Conservation (phyloP, 768 basidiomycete species). For the Lactifluus subvellereus region DNA sequence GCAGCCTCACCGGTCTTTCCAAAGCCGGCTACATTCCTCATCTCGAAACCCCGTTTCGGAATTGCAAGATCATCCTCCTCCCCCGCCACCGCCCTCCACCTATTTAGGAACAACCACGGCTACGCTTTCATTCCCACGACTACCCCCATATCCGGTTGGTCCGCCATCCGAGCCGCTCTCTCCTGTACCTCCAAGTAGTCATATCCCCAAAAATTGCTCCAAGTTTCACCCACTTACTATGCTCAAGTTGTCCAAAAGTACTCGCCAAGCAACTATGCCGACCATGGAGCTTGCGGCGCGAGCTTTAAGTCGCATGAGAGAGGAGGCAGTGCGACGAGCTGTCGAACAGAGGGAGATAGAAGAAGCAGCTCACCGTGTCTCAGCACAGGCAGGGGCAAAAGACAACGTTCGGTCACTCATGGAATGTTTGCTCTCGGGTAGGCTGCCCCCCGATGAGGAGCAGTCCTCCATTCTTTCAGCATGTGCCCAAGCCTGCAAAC, state of each 20-base stretch:
- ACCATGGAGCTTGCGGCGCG: not conserved
- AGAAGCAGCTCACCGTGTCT: not conserved
- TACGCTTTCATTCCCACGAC: not conserved
- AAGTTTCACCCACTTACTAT: not conserved
- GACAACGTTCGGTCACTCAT: not conserved
- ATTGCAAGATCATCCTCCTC: not conserved
- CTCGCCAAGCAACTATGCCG: not conserved
- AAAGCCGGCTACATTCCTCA: not conserved
- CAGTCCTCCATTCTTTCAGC: slow-evolving; percentile 42
- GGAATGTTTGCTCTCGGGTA: not conserved
- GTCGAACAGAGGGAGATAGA: not conserved
- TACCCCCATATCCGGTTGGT: not conserved
- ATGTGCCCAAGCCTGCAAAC: slow-evolving; percentile 55
- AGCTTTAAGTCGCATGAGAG: not conserved
- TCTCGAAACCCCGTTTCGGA: not conserved
- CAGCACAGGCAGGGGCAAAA: not conserved
- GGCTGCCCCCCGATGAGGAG: slow-evolving; percentile 6
- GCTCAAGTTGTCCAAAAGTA: not conserved
- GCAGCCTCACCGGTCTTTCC: not conserved
- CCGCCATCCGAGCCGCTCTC: not conserved
- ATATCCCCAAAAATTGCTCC: not conserved
- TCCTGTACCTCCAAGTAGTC: not conserved
- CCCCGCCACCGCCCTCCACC: not conserved
- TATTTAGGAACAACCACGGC: not conserved
- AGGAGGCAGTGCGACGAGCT: not conserved